Percentiles rank a stretch among this genome's conserved stretches.
phyloP scores from a whole-genome alignment of 257 asterid genomes.

The Capsicum pubescens region DNA sequence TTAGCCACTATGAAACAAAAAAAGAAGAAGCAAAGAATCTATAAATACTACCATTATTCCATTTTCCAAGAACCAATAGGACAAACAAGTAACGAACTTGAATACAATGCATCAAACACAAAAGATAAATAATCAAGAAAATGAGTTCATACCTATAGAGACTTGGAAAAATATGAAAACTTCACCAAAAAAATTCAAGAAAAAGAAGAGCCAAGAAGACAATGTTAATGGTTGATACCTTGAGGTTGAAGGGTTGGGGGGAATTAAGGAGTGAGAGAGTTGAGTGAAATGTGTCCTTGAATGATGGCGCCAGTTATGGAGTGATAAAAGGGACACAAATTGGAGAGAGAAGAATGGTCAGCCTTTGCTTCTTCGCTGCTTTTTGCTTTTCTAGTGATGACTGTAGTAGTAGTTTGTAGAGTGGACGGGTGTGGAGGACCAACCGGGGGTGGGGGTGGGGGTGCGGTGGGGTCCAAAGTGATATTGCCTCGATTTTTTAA shows the following conservation, averaged over 20 bases:
- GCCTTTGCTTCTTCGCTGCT: neutral
- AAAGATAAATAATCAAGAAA: neutral
- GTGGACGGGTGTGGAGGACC: too few species aligned
- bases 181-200: constrained; percentile 29
- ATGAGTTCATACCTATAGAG: neutral
- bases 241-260: neutral
- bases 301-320: constrained; percentile 48
- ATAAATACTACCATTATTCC: neutral
- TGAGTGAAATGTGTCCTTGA: constrained; percentile 41
- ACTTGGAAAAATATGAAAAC: neutral
- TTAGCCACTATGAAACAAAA: too few species aligned
- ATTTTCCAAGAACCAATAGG: neutral
- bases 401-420: neutral
- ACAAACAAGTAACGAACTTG: too few species aligned
- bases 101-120: neutral
- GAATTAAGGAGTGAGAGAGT: constrained; percentile 8
- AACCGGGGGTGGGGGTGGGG: too few species aligned
- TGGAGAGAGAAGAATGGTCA: constrained; percentile 34
- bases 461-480: too few species aligned
- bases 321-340: constrained; percentile 30
- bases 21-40: too few species aligned
- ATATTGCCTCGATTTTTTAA: too few species aligned
- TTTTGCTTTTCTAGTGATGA: constrained; percentile 15
- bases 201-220: constrained; percentile 43
- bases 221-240: constrained; percentile 31